Evolutionary conservation across 1,139 yeast species (phyloP), one percentile per base, ranked within the genome.

Genomic region (Geotrichum phurueaensis): DNA sequence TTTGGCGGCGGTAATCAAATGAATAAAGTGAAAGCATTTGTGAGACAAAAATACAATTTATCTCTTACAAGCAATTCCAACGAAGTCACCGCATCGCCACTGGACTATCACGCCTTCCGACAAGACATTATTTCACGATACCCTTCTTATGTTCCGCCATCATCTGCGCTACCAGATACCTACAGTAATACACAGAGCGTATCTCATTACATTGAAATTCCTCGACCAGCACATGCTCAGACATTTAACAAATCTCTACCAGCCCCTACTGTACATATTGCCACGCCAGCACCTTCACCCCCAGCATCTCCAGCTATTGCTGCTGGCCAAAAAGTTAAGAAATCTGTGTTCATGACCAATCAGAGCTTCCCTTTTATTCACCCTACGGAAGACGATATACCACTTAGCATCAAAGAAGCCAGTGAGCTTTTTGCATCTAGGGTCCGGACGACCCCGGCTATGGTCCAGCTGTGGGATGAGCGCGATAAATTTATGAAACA

Each of bases 221-320:
- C 92, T 45, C 73, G 87, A 56, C 83, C 87, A 0, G 76, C 78
- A 54, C 79, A 78, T 64, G 71, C 79, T 1, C 88, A 86, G 63
- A 79, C 85, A 5, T 73, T 82, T 1, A 80, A 81, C 60, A 78
- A 81, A 54, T 80, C 83, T 53, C 73, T 86, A 22, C 88, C 89
- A 0, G 78, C 83, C 0, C 90, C 88, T 47, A 79, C 76, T 1
- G 75, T 87, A 2, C 96, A 91, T 71, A 80, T 91, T 20, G 92
- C 96, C 0, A 90, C 97, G 0, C 97, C 96, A 0, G 89, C 87
- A 0, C 95, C 96, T 0, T 87, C 96, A 0, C 96, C 96, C 0
- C 86, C 89, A 0, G 73, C 83, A 10, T 81, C 87, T 0, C 91
- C 96, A 29, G 77, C 70, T 48, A 68, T 70, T 50, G 68, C 71